Base-by-base conservation (phyloP, 1,139 yeast species). In the Saccharomyces uvarum region DNA sequence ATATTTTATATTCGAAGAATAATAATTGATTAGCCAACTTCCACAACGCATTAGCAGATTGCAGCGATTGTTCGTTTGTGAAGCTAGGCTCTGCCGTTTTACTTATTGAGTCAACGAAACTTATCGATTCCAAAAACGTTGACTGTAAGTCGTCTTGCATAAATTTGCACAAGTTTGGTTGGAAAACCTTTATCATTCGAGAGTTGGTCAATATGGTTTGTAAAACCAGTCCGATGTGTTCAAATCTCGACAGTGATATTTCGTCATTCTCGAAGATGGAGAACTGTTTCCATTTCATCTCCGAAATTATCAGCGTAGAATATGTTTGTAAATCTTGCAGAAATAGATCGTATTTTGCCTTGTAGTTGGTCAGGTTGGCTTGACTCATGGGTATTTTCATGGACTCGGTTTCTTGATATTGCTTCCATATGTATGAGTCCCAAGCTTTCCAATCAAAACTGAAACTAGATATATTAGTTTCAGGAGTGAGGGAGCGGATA, bases 391-490 rank as follows among this genome's bases (percentile, higher is more conserved):
- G 60, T 2, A 27, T 13, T 24, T 51, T 48, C 13, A 49, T 14
- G 8, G 48, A 42, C 38, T 59, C 55, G 11, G 62, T 1, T n/a
- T 55, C 53, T 21, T 48, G 26, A 26, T 47, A 53, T 29, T 53
- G 51, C 4, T 56, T 47, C 56, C 61, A 57, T 7, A 64, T 59
- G 42, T 44, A 56, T 5, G 31, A 24, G 48, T 63, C 67, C 62
- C 63, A 60, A 1, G 62, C 57, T 26, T 56, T 58, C 51, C 57
- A 57, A n/a, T 3, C 49, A 13, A 32, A 16, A 24, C 48, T 44
- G 6, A 19, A 38, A 11, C 9, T 8, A 16, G 44, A 9, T 11
- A 19, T 8, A 16, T 38, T 3, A 38, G 6, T 19, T 13, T 19
- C 26, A 38, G n/a, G 3, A 38, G 44, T 14, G 44, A 38, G 11